Evolutionary conservation across 176 grass and related monocot genomes (phyloP), one percentile per base, ranked within the genome.

Genomic region (Carex scoparia): DNA sequence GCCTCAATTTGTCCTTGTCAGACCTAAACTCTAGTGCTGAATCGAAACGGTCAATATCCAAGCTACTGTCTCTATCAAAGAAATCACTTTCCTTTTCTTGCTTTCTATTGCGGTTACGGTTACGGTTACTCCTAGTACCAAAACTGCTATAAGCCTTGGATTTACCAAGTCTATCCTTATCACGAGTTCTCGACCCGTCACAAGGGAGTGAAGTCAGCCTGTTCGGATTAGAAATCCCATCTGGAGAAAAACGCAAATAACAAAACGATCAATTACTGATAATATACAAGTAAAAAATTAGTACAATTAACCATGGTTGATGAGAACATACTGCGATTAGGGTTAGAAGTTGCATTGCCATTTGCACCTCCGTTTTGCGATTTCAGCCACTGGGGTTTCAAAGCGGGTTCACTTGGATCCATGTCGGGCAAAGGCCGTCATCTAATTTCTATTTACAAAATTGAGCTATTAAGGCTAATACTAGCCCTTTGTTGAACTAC

Each of bases 361-460:
- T 13, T 69, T 14, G 60, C 33, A 35, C 60, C 72, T 66, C 84
- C 80, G n/a, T 86, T 90, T 61, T 65, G 54, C 12, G 81, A 81
- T 73, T 87, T 90, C 55, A 87, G 78, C 88, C 88, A 90, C 81
- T 90, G 70, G 7, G 88, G 88, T 75, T 87, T 84, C 19, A 90
- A 80, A 67, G 85, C 81, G 10, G 73, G 88, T 86, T 90, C 88
- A 66, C 55, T 60, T 60, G 48, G 78, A 57, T 87, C 85, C 88
- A 90, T 90, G 65, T 79, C 28, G 53, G 74, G 28, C 53, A 79
- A 49, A 79, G 74, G 58, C 49, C 46, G 14, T 60, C 63, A 57
- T 48, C 58, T 38, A 77, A 66, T 86, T 53, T 85, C 37, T 84
- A 89, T 81, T 15, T 81, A 72, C 82, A 82, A 82, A 65, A 82